Evolutionary conservation across 202 grass and related monocot genomes (phyloP).

Genomic region (Zizania palustris): DNA sequence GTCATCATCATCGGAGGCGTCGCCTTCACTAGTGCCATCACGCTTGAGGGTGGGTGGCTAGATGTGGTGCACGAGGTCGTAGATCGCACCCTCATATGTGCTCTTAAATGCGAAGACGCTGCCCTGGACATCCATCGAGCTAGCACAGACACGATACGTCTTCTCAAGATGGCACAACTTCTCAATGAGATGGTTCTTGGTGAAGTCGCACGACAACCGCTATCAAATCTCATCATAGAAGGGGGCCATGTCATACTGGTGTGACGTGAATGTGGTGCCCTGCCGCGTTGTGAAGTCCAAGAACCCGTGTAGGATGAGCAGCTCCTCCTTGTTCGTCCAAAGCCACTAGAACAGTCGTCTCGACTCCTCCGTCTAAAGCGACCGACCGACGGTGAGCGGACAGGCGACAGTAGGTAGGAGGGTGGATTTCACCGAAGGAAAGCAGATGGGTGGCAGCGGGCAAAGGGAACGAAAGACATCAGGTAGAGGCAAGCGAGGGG

Average conservation of each 20-base stretch:
- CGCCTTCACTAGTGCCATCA: no score
- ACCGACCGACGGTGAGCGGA: no score
- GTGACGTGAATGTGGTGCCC: conserved; percentile 88
- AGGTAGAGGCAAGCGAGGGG: no score
- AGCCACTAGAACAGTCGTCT: conserved; percentile 86
- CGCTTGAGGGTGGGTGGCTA: no score
- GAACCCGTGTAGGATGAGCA: conserved; percentile 84
- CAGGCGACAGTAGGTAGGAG: no score
- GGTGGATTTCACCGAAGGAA: no score
- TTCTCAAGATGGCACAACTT: conserved; percentile 97
- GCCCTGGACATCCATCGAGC: conserved; percentile 51
- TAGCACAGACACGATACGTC: conserved; percentile 84
- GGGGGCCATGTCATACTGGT: conserved; percentile 94
- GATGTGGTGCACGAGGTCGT: no score
- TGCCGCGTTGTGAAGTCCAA: conserved; percentile 84
- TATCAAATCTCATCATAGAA: conserved; percentile 92
- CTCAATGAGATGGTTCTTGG: conserved; percentile 96
- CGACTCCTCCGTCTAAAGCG: conserved; percentile 74
- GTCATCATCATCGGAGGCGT: no score
- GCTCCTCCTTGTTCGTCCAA: conserved; percentile 96
- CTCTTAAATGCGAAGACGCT: no score
- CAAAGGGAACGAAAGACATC: no score
- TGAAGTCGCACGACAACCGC: conserved; percentile 71
- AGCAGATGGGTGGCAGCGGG: no score
- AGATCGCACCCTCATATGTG: no score